Percentiles rank a stretch among this genome's conserved stretches.
Conservation (phyloP, 176 grass and related monocot genomes). For the Oryza brachyantha region DNA sequence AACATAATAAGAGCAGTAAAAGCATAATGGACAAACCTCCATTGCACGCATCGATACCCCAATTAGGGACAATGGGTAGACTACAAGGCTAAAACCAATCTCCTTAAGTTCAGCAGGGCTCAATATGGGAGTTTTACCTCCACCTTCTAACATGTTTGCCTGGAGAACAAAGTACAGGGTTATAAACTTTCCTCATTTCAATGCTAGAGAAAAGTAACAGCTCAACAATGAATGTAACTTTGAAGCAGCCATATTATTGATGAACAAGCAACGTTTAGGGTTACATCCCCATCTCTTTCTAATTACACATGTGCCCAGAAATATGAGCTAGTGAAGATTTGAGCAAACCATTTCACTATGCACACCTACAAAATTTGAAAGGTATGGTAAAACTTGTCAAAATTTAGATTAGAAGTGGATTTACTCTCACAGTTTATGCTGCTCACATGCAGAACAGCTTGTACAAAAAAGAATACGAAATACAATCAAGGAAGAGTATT, state of each 20-base stretch:
- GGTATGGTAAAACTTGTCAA: neutral
- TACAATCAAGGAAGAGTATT: neutral
- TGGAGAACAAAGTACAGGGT: constrained; percentile 30
- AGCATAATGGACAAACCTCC: constrained; percentile 57
- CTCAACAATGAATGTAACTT: neutral
- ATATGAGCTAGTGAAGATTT: neutral
- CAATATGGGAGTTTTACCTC: constrained; percentile 91
- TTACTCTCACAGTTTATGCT: neutral
- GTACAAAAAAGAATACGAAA: neutral
- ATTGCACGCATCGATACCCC: constrained; percentile 92
- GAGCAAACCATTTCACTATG: constrained; percentile 9
- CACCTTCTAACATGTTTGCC: constrained; percentile 99
- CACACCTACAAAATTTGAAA: neutral
- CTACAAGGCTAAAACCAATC: constrained; percentile 77
- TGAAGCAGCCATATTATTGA: neutral
- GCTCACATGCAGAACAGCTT: neutral
- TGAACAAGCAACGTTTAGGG: neutral
- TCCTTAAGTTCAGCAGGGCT: constrained; percentile 73
- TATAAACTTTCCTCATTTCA: constrained; percentile 19
- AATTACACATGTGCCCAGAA: neutral
- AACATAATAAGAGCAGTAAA: constrained; percentile 16
- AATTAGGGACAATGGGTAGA: constrained; percentile 88
- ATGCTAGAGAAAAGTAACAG: neutral
- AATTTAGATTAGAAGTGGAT: neutral
- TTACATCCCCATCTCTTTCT: neutral